Percentiles rank a stretch among this genome's conserved stretches.
Evolutionary conservation across 768 basidiomycete genomes (phyloP).

Genomic region (Lentinula raphanica): DNA sequence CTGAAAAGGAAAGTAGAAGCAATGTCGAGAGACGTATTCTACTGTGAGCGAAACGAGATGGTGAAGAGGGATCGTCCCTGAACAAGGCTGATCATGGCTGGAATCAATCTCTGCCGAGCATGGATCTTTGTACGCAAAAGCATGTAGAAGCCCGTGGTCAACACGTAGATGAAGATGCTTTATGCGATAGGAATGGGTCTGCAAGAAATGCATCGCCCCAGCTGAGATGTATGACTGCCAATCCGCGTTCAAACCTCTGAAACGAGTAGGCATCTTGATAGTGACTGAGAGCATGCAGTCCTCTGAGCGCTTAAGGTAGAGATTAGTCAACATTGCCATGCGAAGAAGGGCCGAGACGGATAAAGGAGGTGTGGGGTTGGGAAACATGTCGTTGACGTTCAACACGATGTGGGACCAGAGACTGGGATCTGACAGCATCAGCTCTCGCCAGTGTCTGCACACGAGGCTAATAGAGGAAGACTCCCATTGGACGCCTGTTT

Average conservation of each 20-base stretch:
- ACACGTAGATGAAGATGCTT: background rate
- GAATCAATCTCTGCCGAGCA: background rate
- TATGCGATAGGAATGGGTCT: background rate
- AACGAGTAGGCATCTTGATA: conserved; percentile 2
- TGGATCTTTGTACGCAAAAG: background rate
- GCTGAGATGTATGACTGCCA: conserved; percentile 1
- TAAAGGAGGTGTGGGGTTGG: background rate
- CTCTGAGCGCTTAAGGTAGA: background rate
- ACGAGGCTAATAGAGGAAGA: background rate
- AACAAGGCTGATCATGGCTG: background rate
- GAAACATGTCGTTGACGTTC: background rate
- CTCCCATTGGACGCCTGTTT: background rate
- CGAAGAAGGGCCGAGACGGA: background rate
- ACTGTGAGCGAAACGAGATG: background rate
- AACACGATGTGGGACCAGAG: background rate
- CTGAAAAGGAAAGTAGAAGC: conserved; percentile 3
- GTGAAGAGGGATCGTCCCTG: background rate
- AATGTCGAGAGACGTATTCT: background rate
- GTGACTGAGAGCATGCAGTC: conserved; percentile 2
- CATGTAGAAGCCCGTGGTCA: conserved; percentile 1
- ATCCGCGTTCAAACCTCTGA: background rate
- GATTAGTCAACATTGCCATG: background rate
- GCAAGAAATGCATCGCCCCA: background rate
- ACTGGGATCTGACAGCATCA: background rate
- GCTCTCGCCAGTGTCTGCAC: background rate